Base-by-base conservation (phyloP, 495 filamentous ascomycete species). In the Sabuloglossum arenarium region DNA sequence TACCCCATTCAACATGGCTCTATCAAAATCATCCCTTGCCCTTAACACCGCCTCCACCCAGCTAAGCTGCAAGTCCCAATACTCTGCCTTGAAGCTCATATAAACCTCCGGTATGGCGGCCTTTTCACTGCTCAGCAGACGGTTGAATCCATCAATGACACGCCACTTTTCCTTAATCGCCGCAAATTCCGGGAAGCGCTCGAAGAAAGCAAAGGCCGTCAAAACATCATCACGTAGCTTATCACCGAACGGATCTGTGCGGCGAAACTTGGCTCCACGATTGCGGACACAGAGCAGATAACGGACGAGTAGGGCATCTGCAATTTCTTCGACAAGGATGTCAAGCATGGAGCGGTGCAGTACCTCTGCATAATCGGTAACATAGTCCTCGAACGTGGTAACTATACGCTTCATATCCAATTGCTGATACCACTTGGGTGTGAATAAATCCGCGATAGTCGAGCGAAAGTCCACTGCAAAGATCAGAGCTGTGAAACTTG, bases 41-140 rank as follows among this genome's bases (percentile, higher is more conserved):
- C 88, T 74, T 56, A 99, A 65, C 58, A 94, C 91, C 21, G 84
- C 80, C 71, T 99, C 91, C n/a, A 97, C 88, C 91, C 91, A 99
- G 28, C 79, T 81, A 53, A 95, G 78, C 68, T 90, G 87, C 63
- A 95, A 71, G 68, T 99, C 91, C 90, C 89, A 96, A 65, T 94
- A 94, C 57, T 79, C 74, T 31, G 70, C 66, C 72, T 94, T 95
- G 68, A 97, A 88, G 39, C 42, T 30, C 66, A 43, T 66, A 60
- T 94, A 97, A 6, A 85, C 79, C 28, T 78, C 75, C 3, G 86
- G 79, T 5, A 96, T 68, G 16, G 67, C 67, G 6, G 78, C 71
- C 70, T 91, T 99, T 25, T 90, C 83, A 0, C 78, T 72, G 30
- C 79, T 77, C 12, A 99, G 72, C 58, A 99, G 67, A 5, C 75